These are phyloP conservation scores for Bryoglossum gracile DNA, from an alignment of 495 filamentous ascomycete genomes.

Conservation along the genomic window DNA sequence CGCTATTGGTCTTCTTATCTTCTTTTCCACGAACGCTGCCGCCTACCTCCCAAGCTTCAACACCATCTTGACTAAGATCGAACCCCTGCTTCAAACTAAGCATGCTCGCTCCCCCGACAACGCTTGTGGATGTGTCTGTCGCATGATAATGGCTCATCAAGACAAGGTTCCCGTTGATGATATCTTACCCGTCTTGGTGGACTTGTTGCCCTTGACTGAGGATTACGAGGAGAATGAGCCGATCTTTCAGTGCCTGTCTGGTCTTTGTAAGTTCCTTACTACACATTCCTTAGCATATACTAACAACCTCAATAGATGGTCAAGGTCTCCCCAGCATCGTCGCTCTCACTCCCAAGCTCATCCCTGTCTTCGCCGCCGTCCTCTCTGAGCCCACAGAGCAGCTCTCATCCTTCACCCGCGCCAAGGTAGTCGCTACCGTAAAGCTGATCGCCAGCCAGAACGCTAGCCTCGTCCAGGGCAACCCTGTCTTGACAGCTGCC, in stretches of 20 bases:
- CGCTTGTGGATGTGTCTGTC: slow-evolving; percentile 82
- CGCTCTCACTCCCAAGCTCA: slow-evolving; percentile 65
- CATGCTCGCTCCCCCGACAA: slow-evolving; percentile 84
- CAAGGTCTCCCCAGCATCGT: slow-evolving; percentile 63
- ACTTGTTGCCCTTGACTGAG: slow-evolving; percentile 79
- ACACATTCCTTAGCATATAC: slow-evolving; percentile 14
- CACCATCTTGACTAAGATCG: slow-evolving; percentile 72
- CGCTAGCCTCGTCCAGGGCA: slow-evolving; percentile 17
- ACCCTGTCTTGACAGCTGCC: slow-evolving; percentile 15
- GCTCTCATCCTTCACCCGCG: slow-evolving; percentile 71
- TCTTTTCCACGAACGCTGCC: slow-evolving; percentile 64
- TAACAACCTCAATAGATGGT: slow-evolving; percentile 47
- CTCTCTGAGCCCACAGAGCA: slow-evolving; percentile 74
- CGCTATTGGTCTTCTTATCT: slow-evolving; percentile 74
- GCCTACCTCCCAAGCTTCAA: slow-evolving; percentile 66
- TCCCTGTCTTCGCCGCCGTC: slow-evolving; percentile 75
- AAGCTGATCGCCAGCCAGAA: slow-evolving; percentile 56
- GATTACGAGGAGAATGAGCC: slow-evolving; percentile 96
- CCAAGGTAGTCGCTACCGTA: slow-evolving; percentile 60
- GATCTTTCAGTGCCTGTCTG: slow-evolving; percentile 78
- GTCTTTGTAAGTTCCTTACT: slow-evolving; percentile 59
- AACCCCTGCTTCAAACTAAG: slow-evolving; percentile 68
- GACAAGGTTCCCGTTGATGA: slow-evolving; percentile 71
- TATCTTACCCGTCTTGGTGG: slow-evolving; percentile 72
- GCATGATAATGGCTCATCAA: slow-evolving; percentile 82